Evolutionary conservation across 1,284 basidiomycete genomes (phyloP).

Genomic region (Malassezia brasiliensis): DNA sequence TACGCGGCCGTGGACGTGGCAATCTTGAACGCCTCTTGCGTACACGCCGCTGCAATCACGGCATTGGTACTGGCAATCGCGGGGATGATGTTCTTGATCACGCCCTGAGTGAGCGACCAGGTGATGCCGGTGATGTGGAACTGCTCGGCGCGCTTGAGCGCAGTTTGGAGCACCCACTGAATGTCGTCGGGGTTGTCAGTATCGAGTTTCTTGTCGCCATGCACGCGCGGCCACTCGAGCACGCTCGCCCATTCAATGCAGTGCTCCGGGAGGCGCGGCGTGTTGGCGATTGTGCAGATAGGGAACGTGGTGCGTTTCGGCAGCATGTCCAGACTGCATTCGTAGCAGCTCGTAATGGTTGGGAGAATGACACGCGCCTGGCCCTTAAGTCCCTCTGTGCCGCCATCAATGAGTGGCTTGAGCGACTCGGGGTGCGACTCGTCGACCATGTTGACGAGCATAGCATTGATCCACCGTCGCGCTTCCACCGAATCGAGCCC

Average conservation of each 20-base stretch:
- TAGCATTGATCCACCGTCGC: constrained; percentile 96
- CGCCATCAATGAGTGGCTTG: constrained; percentile 97
- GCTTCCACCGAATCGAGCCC: constrained; percentile 82
- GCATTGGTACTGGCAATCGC: constrained; percentile 53
- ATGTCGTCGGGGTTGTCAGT: constrained; percentile 90
- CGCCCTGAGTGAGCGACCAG: constrained; percentile 93
- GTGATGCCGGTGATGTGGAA: constrained; percentile 97
- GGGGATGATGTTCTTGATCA: constrained; percentile 98
- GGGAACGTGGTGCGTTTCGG: constrained; percentile 95
- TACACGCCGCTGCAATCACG: constrained; percentile 66
- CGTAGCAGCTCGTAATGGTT: constrained; percentile 90
- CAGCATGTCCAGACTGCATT: constrained; percentile 95
- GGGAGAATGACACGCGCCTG: constrained; percentile 95
- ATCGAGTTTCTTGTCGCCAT: constrained; percentile 40
- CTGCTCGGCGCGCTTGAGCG: constrained; percentile 63
- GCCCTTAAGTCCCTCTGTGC: constrained; percentile 99
- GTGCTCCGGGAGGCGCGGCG: constrained; percentile 92
- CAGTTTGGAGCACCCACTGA: constrained; percentile 76
- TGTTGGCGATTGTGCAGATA: constrained; percentile 98
- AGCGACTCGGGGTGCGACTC: constrained; percentile 74
- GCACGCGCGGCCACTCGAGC: constrained; percentile 87
- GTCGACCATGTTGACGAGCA: constrained; percentile 80
- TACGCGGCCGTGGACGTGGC: constrained; percentile 87
- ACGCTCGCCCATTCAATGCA: constrained; percentile 99
- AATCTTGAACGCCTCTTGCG: constrained; percentile 98